Base-by-base conservation (phyloP, 108 stramenopile genomes). In the Chaetoceros tenuissimus region DNA sequence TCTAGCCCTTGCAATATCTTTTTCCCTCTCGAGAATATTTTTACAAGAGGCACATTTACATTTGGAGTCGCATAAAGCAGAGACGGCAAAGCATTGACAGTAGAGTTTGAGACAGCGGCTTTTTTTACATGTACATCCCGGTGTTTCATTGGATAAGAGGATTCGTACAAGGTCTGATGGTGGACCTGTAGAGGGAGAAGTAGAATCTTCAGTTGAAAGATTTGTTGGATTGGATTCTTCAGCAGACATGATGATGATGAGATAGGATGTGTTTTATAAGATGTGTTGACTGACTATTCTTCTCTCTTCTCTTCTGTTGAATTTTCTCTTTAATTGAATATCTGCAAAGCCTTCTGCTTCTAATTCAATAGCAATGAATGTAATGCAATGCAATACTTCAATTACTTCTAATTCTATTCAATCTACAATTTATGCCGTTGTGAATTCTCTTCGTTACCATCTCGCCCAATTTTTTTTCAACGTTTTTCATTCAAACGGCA, bases 61-160 rank as follows among this genome's bases (percentile, higher is more conserved):
- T n/a, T 64, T 59, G 18, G 72, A 52, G n/a, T 72, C 65, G 59
- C 89, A 90, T 0, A 83, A 66, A 17, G 72, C 48, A 47, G 68
- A 72, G n/a, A 74, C 48, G 21, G 84, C 73, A 68, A 94, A 94
- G 65, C 92, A 94, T 44, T 86, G 83, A 64, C 92, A 94, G 66
- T 93, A 93, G 34, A 89, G 72, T 58, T 93, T 89, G 29, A 93
- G 77, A 53, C 91, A 93, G 51, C 79, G 77, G 34, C 28, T 49
- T 24, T 53, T 59, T 48, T 66, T 63, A 29, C 55, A 66, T 16
- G 62, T 24, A 55, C 54, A 40, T 5, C 34, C 34, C 34, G 34
- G 34, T 10, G 34, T 40, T 40, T 40, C 34, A 40, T 40, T 40
- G 5, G 5, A 10, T 40, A 40, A 13, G 5, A 40, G 5, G 5